Evolutionary conservation across 2,329 filamentous ascomycete species (phyloP).

Genomic region (Hypoxylon sp.): DNA sequence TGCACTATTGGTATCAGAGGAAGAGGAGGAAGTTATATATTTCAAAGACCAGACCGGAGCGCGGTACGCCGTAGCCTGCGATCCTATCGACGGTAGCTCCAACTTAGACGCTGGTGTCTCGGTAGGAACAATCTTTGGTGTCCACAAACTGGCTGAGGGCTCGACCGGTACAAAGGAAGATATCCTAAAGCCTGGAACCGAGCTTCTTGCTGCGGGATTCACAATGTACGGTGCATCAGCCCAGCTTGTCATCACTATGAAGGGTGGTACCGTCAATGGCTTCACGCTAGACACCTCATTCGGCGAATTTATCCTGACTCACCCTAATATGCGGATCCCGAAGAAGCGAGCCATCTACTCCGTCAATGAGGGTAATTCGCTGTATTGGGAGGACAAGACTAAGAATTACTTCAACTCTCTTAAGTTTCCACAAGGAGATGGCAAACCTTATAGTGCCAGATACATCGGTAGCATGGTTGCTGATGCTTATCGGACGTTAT

Average conservation of each 20-base stretch:
- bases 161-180: conserved; percentile 84
- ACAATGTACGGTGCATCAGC: conserved; percentile 99
- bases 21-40: conserved; percentile 92
- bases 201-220: conserved; percentile 95
- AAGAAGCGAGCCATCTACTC: conserved; percentile 89
- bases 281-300: conserved; percentile 98
- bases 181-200: conserved; percentile 88
- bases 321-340: conserved; percentile 93
- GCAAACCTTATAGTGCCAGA: conserved; percentile 92
- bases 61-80: conserved; percentile 96
- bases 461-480: conserved; percentile 99
- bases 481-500: conserved; percentile 93
- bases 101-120: conserved; percentile 98
- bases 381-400: conserved; percentile 94
- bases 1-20: conserved; percentile 94
- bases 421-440: conserved; percentile 80
- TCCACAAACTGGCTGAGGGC: conserved; percentile 89
- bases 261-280: conserved; percentile 90
- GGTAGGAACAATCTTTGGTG: conserved; percentile 95
- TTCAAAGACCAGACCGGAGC: conserved; percentile 82
- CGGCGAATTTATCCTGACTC: conserved; percentile 98
- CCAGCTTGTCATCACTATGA: conserved; percentile 98
- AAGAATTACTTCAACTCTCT: conserved; percentile 90
- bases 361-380: conserved; percentile 97
- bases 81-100: conserved; percentile 97